These are phyloP conservation scores for Leptoxyphium fumago DNA, from an alignment of 2,329 filamentous ascomycete genomes.

Conservation along the genomic window DNA sequence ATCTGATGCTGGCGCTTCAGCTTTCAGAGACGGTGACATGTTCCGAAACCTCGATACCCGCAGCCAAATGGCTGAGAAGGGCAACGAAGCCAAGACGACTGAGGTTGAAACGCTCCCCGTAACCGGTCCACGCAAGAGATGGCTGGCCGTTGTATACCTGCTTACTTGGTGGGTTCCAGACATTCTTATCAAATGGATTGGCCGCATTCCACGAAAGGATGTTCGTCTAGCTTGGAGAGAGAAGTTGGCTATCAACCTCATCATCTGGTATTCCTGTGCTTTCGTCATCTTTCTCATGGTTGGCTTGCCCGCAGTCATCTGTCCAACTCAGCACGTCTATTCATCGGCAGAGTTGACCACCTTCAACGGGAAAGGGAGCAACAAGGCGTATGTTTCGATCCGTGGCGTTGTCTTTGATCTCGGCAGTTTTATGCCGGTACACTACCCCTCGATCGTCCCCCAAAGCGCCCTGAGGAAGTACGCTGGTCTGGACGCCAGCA, in stretches of 20 bases:
- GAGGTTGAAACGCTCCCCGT: conserved; percentile 77
- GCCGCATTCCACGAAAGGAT: conserved; percentile 82
- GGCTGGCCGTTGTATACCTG: conserved; percentile 70
- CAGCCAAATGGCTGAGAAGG: conserved; percentile 88
- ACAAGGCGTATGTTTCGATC: conserved; percentile 59
- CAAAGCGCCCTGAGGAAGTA: conserved; percentile 57
- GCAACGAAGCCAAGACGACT: conserved; percentile 75
- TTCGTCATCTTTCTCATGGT: conserved; percentile 79
- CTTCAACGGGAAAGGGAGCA: conserved; percentile 56
- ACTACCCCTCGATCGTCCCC: conserved; percentile 59
- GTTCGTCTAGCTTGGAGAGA: conserved; percentile 89
- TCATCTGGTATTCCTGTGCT: conserved; percentile 81
- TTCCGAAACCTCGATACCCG: conserved; percentile 92
- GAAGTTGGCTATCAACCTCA: conserved; percentile 92
- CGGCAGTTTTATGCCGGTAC: conserved; percentile 52
- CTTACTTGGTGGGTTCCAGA: conserved; percentile 84
- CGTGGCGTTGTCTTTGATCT: conserved; percentile 84
- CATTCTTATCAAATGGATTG: conserved; percentile 59
- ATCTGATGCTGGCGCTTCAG: conserved; percentile 85
- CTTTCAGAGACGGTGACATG: conserved; percentile 87
- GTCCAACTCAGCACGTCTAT: conserved; percentile 80
- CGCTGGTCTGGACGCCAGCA: conserved; percentile 73
- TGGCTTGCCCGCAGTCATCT: conserved; percentile 73
- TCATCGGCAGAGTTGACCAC: conserved; percentile 60
- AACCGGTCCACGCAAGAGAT: conserved; percentile 71